phyloP scores from a whole-genome alignment of 169 alveolate genomes.

The Cryptosporidium viatorum region DNA sequence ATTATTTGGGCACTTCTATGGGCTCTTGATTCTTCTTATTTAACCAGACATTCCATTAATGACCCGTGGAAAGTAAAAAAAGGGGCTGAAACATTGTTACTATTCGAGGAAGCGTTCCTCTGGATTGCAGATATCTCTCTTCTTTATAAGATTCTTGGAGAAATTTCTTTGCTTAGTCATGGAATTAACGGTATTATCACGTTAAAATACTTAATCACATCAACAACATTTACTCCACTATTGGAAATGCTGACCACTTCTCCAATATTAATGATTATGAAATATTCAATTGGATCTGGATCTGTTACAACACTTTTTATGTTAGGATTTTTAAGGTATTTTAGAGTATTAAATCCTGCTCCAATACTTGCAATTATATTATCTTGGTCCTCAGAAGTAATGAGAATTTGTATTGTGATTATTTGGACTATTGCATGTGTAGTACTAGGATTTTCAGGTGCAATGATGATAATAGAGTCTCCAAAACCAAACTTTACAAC shows the following conservation, averaged over 20 bases:
- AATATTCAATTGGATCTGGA: slow-evolving; percentile 40
- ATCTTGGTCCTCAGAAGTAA: slow-evolving; percentile 64
- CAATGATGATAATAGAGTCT: slow-evolving; percentile 73
- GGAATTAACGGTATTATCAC: slow-evolving; percentile 49
- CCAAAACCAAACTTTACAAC: slow-evolving; percentile 52
- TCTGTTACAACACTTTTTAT: slow-evolving; percentile 57
- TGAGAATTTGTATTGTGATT: slow-evolving; percentile 58
- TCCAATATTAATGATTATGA: slow-evolving; percentile 27
- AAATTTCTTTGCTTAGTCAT: slow-evolving; percentile 24
- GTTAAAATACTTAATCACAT: slow-evolving; percentile 31
- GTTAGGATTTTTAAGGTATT: slow-evolving; percentile 55
- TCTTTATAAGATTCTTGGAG: slow-evolving; percentile 31
- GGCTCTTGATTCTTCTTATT: slow-evolving; percentile 33
- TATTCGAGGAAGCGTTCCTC: slow-evolving; percentile 56
- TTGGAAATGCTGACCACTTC: slow-evolving; percentile 67
- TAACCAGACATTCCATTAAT: slow-evolving; percentile 6
- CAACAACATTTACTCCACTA: slow-evolving; percentile 52
- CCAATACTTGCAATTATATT: slow-evolving; percentile 33
- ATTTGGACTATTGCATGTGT: slow-evolving; percentile 69
- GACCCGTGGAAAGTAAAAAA: slow-evolving; percentile 55
- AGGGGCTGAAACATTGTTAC: slow-evolving; percentile 9
- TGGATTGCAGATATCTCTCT: slow-evolving; percentile 70
- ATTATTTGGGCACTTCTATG: slow-evolving; percentile 60
- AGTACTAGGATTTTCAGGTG: slow-evolving; percentile 65
- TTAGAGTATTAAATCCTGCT: slow-evolving; percentile 35